Evolutionary conservation across 2,329 filamentous ascomycete species (phyloP).

Genomic region (Seiridium cupressi): DNA sequence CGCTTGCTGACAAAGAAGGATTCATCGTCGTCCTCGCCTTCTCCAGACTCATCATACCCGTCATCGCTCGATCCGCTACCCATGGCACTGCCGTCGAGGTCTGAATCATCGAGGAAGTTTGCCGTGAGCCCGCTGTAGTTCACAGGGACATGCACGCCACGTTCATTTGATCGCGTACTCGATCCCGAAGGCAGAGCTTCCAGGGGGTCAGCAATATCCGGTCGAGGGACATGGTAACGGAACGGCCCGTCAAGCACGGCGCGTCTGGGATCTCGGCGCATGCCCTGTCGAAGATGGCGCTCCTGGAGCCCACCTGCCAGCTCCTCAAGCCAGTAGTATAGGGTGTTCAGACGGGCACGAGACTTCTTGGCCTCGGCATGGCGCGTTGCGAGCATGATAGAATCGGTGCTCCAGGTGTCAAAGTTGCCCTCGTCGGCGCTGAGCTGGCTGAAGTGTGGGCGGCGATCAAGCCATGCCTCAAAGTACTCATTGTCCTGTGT

Average conservation of each 20-base stretch:
- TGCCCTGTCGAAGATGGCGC: neutral
- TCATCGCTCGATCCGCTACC: neutral
- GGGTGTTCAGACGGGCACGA: constrained; percentile 6
- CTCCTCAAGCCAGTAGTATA: constrained; percentile 10
- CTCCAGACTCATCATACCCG: neutral
- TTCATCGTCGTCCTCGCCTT: constrained; percentile 8
- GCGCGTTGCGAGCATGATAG: constrained; percentile 13
- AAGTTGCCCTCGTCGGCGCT: neutral
- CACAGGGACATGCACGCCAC: neutral
- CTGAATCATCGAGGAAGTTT: neutral
- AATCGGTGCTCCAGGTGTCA: constrained; percentile 17
- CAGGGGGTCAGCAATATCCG: neutral
- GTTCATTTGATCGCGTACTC: neutral
- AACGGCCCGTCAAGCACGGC: neutral
- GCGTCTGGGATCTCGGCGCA: neutral
- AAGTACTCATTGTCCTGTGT: constrained; percentile 15
- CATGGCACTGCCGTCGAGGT: too few relatives aligned
- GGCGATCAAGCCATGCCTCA: constrained; percentile 19
- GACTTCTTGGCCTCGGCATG: constrained; percentile 10
- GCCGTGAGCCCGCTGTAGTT: neutral
- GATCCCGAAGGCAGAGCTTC: neutral
- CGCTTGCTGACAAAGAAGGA: too few relatives aligned
- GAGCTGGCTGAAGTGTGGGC: constrained; percentile 14
- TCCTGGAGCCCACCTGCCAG: neutral
- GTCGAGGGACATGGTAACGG: neutral